These are phyloP conservation scores for Eucalyptus victrix DNA, from an alignment of 345 rosid species.

Conservation along the genomic window DNA sequence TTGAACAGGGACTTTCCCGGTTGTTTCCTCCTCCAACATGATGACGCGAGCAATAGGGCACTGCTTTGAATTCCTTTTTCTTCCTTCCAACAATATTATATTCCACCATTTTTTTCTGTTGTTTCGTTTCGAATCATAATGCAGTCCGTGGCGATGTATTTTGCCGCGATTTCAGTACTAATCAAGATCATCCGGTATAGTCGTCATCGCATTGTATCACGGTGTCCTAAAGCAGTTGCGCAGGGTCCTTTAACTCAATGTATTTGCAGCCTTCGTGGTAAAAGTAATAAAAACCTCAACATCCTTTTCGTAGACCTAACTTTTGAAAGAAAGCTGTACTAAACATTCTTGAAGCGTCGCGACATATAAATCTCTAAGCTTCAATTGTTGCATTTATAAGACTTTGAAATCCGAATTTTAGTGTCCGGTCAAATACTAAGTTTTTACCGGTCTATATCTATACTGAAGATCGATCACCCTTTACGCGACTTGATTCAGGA, in stretches of 20 bases:
- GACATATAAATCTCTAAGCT: background rate
- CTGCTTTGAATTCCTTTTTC: background rate
- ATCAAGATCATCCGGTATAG: background rate
- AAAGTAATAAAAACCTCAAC: background rate
- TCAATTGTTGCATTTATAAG: background rate
- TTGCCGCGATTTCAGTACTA: background rate
- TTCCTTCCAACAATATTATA: background rate
- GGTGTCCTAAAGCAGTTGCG: background rate
- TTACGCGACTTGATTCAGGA: background rate
- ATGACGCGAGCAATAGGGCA: background rate
- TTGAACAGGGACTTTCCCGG: background rate
- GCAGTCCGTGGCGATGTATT: background rate
- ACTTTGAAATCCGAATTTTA: background rate
- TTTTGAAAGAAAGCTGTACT: background rate
- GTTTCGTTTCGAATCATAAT: background rate
- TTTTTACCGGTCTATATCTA: background rate
- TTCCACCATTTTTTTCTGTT: background rate
- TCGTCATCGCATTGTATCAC: background rate
- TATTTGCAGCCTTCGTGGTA: background rate
- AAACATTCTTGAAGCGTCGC: rapidly evolving
- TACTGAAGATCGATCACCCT: background rate
- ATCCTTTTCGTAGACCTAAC: background rate
- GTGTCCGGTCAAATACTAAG: background rate
- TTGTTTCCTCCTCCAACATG: background rate
- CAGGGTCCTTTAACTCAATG: background rate